phyloP scores from a whole-genome alignment of 2,329 filamentous ascomycete species.

The Knufia fluminis region DNA sequence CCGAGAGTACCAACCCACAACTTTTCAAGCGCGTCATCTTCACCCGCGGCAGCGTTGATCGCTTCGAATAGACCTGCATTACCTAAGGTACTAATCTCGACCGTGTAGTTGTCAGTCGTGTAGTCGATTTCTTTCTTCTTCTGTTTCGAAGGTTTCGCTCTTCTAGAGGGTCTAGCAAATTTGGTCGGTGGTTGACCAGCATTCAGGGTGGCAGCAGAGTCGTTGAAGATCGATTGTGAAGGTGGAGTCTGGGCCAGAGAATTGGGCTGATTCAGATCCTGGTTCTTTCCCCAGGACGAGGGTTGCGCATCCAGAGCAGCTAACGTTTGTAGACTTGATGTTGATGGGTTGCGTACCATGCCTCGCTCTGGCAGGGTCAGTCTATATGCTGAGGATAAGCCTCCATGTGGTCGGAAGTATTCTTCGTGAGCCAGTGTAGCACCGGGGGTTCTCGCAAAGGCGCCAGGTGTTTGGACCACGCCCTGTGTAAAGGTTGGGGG shows the following conservation, averaged over 20 bases:
- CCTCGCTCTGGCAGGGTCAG: slow-evolving; percentile 19
- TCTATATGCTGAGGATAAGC: not conserved
- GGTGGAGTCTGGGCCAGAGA: slow-evolving; percentile 66
- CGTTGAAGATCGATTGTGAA: slow-evolving; percentile 54
- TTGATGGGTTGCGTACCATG: slow-evolving; percentile 23
- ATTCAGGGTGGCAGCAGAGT: slow-evolving; percentile 33
- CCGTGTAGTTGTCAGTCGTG: slow-evolving; percentile 68
- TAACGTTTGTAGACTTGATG: slow-evolving; percentile 25
- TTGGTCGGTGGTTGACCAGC: not conserved
- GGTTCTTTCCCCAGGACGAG: slow-evolving; percentile 61
- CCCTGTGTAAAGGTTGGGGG: not conserved
- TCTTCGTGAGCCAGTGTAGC: slow-evolving; percentile 35
- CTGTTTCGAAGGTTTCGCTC: slow-evolving; percentile 31
- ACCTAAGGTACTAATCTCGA: slow-evolving; percentile 78
- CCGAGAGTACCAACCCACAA: slow-evolving; percentile 89
- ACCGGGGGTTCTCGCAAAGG: not conserved
- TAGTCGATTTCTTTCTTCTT: slow-evolving; percentile 56
- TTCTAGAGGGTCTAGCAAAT: slow-evolving; percentile 8
- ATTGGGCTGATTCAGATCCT: slow-evolving; percentile 64
- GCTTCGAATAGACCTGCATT: slow-evolving; percentile 90
- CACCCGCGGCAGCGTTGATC: slow-evolving; percentile 64
- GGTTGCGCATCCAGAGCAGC: slow-evolving; percentile 57
- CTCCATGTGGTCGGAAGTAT: slow-evolving; percentile 28
- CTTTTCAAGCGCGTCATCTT: slow-evolving; percentile 61
- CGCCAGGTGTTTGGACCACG: slow-evolving; percentile 28